Evolutionary conservation across 2,329 filamentous ascomycete genomes (phyloP), one percentile per base, ranked within the genome.

Genomic region (Zarea fungicola): DNA sequence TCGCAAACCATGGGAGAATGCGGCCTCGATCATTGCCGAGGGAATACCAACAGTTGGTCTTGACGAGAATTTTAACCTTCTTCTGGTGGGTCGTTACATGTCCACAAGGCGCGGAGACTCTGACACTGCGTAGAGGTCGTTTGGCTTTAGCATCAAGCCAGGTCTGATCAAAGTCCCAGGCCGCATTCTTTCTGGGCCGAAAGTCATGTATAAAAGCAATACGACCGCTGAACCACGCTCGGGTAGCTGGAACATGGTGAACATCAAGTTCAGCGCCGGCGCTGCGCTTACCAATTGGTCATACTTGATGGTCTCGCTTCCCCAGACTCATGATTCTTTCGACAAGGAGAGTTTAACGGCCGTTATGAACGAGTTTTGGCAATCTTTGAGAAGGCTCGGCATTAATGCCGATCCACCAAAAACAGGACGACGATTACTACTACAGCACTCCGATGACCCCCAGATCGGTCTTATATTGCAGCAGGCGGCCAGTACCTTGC

Each of bases 141-240:
- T 83, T 45, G 80, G 79, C 2, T 69, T 87, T 52, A 62, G 61
- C 0, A 65, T 81, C 3, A 60, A 63, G 0, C 63, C 67, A 0
- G 60, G 64, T 2, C 69, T 89, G 50, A 71, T 89, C 40, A 83
- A 81, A 0, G 82, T 89, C 0, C 71, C 70, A 3, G 84, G 78
- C 8, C 76, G 84, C 3, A 72, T 87, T 6, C 70, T 89, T 0
- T 44, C 53, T 0, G 57, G 72, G 1, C 84, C 84, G 0, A 59
- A 58, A 1, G 63, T 88, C 28, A 62, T 65, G 3, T 88, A 88
- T 56, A 55, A 56, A 21, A 57, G 61, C 10, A 60, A 57, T 14
- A 42, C 31, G 26, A 26, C 56, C 5, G 55, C 52, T 3, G 19
- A 43, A 2, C 53, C 58, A 11, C 40, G 48, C 8, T 54, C 62